A percentile compares a stretch with the other conserved stretches of the same genome.
phyloP scores from a whole-genome alignment of 495 filamentous ascomycete genomes.

The Astrothelium subdiscretum region DNA sequence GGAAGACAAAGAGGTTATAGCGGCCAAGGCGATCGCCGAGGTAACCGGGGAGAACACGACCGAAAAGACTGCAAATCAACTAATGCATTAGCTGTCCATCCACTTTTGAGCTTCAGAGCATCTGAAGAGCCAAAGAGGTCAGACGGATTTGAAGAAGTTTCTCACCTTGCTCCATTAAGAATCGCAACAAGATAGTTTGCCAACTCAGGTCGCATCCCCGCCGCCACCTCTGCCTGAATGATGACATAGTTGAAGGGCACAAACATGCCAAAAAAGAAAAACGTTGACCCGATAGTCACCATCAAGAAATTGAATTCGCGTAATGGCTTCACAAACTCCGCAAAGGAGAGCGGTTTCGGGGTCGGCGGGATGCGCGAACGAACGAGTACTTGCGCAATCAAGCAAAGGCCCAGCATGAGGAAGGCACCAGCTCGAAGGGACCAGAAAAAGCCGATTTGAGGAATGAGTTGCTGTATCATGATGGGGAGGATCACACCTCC shows the following conservation, averaged over 20 bases:
- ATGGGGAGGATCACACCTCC: conserved; percentile 23
- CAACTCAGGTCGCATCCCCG: conserved; percentile 36
- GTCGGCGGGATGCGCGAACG: conserved; percentile 12
- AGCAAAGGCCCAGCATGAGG: conserved; percentile 23
- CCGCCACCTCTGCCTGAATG: conserved; percentile 34
- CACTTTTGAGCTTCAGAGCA: no score
- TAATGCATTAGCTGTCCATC: no score
- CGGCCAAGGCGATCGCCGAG: not conserved
- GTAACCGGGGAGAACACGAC: not conserved
- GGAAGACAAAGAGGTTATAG: not conserved
- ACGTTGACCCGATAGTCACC: not conserved
- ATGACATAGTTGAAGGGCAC: conserved; percentile 47
- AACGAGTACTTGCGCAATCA: conserved; percentile 13
- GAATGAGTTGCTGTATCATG: conserved; percentile 29
- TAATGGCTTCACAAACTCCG: conserved; percentile 5
- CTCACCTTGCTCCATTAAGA: conserved; percentile 18
- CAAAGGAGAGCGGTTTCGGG: not conserved
- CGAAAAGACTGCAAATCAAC: not conserved
- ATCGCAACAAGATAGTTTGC: conserved; percentile 30
- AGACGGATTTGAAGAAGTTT: no score
- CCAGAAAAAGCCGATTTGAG: conserved; percentile 36
- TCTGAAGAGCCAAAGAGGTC: no score
- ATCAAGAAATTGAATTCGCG: conserved; percentile 3
- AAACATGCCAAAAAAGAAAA: conserved; percentile 38
- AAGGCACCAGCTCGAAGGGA: conserved; percentile 40